Conservation (phyloP, 371 early-diverging fungal species). For the Catenaria anguillulae region DNA sequence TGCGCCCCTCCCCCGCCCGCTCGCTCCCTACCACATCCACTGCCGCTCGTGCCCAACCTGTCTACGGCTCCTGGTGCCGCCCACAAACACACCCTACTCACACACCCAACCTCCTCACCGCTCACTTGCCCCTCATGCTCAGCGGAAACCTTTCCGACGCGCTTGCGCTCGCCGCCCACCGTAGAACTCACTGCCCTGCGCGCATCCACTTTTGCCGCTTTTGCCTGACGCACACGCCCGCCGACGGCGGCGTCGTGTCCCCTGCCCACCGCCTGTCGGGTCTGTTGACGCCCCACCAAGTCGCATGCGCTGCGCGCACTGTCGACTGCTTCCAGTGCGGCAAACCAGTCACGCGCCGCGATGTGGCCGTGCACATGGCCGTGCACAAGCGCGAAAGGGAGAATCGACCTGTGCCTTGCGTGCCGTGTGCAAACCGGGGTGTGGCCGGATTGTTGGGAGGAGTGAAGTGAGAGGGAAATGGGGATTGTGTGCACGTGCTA, state of each 20-base stretch:
- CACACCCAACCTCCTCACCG: neutral
- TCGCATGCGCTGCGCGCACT: slow-evolving; percentile 1
- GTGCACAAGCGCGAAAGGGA: neutral
- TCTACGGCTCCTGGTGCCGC: neutral
- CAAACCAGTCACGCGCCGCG: neutral
- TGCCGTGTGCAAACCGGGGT: neutral
- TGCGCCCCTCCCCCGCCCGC: neutral
- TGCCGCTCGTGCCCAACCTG: neutral
- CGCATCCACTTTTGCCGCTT: slow-evolving; percentile 2
- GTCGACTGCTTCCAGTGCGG: neutral
- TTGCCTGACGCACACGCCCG: slow-evolving; percentile 1
- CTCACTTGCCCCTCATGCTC: neutral
- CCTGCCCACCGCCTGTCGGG: neutral
- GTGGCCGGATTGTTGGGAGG: neutral
- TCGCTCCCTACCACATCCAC: neutral
- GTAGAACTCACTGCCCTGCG: neutral
- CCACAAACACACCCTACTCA: neutral
- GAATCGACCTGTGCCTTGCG: too few species aligned
- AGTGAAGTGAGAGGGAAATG: neutral
- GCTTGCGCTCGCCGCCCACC: neutral
- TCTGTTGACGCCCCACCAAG: neutral
- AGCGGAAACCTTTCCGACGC: too few species aligned
- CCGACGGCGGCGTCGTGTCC: neutral
- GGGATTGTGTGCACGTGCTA: slow-evolving; percentile 1
- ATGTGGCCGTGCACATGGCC: slow-evolving; percentile 3